A percentile compares a stretch with the other conserved stretches of the same genome.
Conservation (phyloP, 2,329 filamentous ascomycete genomes). For the Ceratocystis huliohia region DNA sequence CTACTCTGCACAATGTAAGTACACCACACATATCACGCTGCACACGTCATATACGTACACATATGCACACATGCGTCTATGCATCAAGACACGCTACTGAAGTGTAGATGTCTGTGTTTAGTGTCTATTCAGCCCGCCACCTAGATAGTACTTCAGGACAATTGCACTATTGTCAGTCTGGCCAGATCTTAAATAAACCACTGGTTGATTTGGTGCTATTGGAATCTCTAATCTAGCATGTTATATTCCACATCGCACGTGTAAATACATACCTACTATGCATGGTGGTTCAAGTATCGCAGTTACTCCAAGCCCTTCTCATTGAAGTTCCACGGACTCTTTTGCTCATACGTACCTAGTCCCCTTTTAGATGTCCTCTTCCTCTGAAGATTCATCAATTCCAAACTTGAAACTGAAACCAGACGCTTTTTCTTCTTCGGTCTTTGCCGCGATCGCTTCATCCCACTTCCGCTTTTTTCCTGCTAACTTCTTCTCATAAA, state of each 20-base stretch:
- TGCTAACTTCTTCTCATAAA: conserved; percentile 48
- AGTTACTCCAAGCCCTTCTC: neutral
- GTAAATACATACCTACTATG: neutral
- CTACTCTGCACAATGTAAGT: too few species aligned
- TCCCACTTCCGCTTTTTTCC: conserved; percentile 80
- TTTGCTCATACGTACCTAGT: neutral
- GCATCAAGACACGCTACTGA: neutral
- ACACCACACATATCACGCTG: too few species aligned
- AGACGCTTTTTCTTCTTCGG: conserved; percentile 24
- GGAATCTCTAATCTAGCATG: too few species aligned
- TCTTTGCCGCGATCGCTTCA: conserved; percentile 43
- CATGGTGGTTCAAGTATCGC: neutral
- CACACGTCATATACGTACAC: neutral
- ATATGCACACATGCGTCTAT: neutral
- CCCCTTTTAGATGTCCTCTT: conserved; percentile 14
- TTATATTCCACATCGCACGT: too few species aligned
- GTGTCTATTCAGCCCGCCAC: neutral
- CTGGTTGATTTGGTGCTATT: too few species aligned
- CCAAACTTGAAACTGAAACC: conserved; percentile 47
- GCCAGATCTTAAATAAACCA: too few species aligned
- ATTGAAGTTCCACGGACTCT: neutral
- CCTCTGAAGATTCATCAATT: conserved; percentile 29
- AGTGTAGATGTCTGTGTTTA: neutral
- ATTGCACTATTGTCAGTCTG: too few species aligned
- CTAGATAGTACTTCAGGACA: too few species aligned